Evolutionary conservation across 371 early-diverging fungal species (phyloP).

Genomic region (Mucor mucedo): DNA sequence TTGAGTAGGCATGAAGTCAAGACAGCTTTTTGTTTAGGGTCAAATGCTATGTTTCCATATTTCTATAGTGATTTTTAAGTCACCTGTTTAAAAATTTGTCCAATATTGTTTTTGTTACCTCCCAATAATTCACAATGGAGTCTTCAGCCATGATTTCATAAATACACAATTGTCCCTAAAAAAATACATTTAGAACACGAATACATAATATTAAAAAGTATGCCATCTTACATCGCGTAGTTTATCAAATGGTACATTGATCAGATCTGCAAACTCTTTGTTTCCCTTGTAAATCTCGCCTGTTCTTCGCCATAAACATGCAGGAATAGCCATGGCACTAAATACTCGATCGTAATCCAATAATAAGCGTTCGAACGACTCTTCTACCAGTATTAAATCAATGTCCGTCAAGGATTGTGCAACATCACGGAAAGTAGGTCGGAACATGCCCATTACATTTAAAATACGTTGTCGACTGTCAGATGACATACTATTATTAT

Average conservation of each 20-base stretch:
- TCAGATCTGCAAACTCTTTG: conserved; percentile 89
- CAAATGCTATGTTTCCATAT: conserved; percentile 86
- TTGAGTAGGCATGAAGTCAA: conserved; percentile 77
- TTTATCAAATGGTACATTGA: conserved; percentile 79
- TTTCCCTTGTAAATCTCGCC: conserved; percentile 96
- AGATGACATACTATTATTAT: conserved; percentile 65
- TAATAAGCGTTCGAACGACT: conserved; percentile 88
- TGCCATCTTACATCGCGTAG: conserved; percentile 66
- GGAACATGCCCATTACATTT: conserved; percentile 83
- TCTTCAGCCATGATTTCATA: conserved; percentile 91
- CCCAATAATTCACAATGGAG: conserved; percentile 84
- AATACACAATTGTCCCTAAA: conserved; percentile 73
- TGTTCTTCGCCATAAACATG: conserved; percentile 93
- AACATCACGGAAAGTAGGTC: conserved; percentile 84
- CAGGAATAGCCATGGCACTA: conserved; percentile 92
- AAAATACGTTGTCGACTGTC: conserved; percentile 78
- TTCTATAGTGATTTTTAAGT: not conserved
- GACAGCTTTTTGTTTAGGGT: conserved; percentile 90
- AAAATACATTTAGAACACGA: not conserved
- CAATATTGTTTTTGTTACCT: conserved; percentile 38
- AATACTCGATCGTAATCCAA: conserved; percentile 74
- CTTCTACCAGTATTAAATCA: conserved; percentile 91
- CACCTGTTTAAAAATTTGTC: no score
- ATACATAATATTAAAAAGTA: not conserved
- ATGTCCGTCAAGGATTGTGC: conserved; percentile 90